Base-by-base conservation (phyloP, 805 yeast species). In the Wickerhamomyces strasburgensis region DNA sequence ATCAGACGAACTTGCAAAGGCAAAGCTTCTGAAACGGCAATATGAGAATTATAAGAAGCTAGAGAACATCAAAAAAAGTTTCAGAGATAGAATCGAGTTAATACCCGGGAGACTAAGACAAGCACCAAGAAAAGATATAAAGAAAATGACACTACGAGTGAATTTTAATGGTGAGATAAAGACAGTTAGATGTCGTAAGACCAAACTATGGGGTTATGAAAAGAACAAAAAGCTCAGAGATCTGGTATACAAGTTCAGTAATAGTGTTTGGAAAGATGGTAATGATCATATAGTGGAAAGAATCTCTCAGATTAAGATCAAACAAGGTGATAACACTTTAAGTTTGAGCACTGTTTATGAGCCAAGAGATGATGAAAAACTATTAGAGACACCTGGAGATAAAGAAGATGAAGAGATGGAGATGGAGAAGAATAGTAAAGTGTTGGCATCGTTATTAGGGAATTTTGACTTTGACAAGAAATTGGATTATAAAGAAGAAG, bases 131-230 rank as follows among this genome's bases (percentile, higher is more conserved):
- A 68, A 74, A 18, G 70, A 68, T 40, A 43, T 71, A 27, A 70
- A 71, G 38, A 64, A 38, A 30, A 73, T 80, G 45, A 80, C 94
- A 0, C 67, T 85, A 44, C 70, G 97, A 48, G 70, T 82, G 3
- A 67, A 65, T 42, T 68, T 73, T 40, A 76, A 72, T 50, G 86
- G 80, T 6, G 72, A 61, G 31, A 60, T 75, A 36, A 78, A 74
- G 57, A 65, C 67, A 5, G 60, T 83, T 39, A 75, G 74, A 48
- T 66, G 80, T 47, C 72, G 71, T 49, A 87, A 88, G 61, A 76
- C 80, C 23, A 88, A 88, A 56, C 69, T 93, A 28, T 90, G 98
- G 98, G 98, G 98, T 3, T 71, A 76, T 43, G 88, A 84, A 47
- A 84, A 84, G 62, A 71, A 75, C 44, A 80, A 73, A 49, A 65